Evolutionary conservation across 345 rosid species (phyloP).

Genomic region (Brassica cretica): DNA sequence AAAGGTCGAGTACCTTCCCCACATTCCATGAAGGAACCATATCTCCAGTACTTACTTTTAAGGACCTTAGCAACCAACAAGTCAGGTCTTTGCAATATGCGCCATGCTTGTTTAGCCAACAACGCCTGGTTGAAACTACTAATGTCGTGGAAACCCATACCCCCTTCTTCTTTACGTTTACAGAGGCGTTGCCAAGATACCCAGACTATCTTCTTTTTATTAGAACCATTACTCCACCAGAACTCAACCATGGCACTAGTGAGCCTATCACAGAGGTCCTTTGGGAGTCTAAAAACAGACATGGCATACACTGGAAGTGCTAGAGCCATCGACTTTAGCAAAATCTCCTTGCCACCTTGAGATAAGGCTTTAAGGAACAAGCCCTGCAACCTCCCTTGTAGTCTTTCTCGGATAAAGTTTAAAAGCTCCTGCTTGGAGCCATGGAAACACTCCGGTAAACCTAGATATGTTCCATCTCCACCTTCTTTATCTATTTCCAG

Average conservation of each 20-base stretch:
- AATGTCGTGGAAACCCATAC: neutral
- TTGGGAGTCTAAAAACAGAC: fast-evolving
- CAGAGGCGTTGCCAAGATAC: neutral
- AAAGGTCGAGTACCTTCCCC: too few species aligned
- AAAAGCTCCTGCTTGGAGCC: neutral
- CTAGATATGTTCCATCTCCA: neutral
- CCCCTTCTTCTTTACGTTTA: fast-evolving
- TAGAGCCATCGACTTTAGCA: neutral
- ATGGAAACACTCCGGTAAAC: neutral
- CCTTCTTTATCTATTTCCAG: neutral
- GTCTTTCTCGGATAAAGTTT: neutral
- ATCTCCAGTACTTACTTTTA: too few species aligned
- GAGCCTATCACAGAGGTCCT: fast-evolving
- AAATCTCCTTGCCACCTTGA: neutral
- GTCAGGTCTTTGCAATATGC: too few species aligned
- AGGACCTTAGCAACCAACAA: too few species aligned
- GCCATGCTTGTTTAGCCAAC: too few species aligned
- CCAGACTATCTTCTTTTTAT: neutral
- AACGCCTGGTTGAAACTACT: too few species aligned
- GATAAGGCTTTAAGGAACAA: neutral
- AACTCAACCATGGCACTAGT: neutral
- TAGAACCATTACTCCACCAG: neutral
- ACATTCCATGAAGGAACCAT: too few species aligned
- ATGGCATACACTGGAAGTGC: neutral
- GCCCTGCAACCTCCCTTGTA: neutral